Base-by-base conservation (phyloP, 345 rosid species). In the Hibiscus syriacus region DNA sequence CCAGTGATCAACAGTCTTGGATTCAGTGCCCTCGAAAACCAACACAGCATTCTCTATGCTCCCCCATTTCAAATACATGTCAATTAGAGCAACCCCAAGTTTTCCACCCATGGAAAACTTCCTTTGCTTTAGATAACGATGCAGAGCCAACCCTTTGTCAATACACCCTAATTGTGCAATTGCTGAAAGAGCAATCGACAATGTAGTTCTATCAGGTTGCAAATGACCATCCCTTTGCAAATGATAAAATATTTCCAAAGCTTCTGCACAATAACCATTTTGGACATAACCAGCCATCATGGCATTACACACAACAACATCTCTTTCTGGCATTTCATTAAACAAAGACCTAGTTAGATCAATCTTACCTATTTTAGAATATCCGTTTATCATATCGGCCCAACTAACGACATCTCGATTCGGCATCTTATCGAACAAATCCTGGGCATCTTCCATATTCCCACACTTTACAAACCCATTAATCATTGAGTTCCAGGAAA, bases 401-500 rank as follows among this genome's bases (percentile, higher is more conserved):
- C 88, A 86, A 67, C 84, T 77, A 68, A 84, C 70, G 5, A 86
- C 88, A 76, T 82, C 87, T 59, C 72, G 82, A 60, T 43, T 66
- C 3, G 81, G 85, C 73, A 86, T 82, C 75, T 52, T 56, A 72
- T 80, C 71, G 36, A 83, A 85, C 41, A 87, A 76, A 9, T 39
- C 59, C 62, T 75, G 78, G 1, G 84, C 84, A 17, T 78, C 74
- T 9, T 80, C 72, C 16, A 83, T 71, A 67, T 76, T 84, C 54
- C 89, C 82, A 7, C 73, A 73, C 56, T 83, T 79, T 1, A 84
- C 81, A 64, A 78, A 84, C 13, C 89, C 92, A 73, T 81, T 70
- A 50, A 82, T 78, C 89, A 86, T 67, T 1, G 86, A 78, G 34
- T 86, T 84, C 92, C 89, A 86, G 0, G 92, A 82, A 71, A 86